phyloP scores from a whole-genome alignment of 768 basidiomycete species.

The Suillus discolor region DNA sequence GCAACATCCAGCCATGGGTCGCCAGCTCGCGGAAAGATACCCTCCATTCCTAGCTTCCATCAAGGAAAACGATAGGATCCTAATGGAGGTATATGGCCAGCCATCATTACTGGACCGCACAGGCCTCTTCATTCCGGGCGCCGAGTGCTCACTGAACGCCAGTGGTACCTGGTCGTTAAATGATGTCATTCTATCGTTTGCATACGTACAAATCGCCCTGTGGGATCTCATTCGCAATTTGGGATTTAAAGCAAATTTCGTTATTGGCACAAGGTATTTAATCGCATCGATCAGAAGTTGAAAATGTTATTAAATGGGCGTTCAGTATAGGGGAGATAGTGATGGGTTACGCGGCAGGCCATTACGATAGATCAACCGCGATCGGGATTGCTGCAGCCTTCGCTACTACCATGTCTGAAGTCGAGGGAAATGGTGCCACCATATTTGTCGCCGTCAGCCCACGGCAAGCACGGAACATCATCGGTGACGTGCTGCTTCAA shows the following conservation, averaged over 20 bases:
- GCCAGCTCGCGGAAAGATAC: conserved; percentile 35
- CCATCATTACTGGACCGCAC: conserved; percentile 36
- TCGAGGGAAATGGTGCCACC: conserved; percentile 39
- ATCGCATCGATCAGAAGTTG: neutral
- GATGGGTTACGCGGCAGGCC: conserved; percentile 40
- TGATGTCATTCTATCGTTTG: conserved; percentile 36
- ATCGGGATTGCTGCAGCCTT: conserved; percentile 38
- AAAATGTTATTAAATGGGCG: conserved; percentile 12
- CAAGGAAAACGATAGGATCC: conserved; percentile 34
- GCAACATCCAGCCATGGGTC: conserved; percentile 39
- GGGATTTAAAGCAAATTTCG: conserved; percentile 35
- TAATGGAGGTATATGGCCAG: conserved; percentile 29
- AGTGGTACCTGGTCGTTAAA: conserved; percentile 35
- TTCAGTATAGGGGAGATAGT: conserved; percentile 35
- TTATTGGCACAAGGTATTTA: conserved; percentile 36
- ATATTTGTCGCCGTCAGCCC: conserved; percentile 37
- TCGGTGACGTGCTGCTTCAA: conserved; percentile 33
- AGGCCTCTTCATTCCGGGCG: conserved; percentile 34
- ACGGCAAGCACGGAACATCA: conserved; percentile 33
- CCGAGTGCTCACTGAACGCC: conserved; percentile 22
- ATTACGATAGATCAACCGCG: conserved; percentile 36
- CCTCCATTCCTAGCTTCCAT: conserved; percentile 34
- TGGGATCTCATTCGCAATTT: conserved; percentile 35
- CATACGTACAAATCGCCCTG: conserved; percentile 35
- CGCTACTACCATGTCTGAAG: conserved; percentile 37